Evolutionary conservation across 495 filamentous ascomycete genomes (phyloP), one percentile per base, ranked within the genome.

Genomic region (Xylaria telfairii): DNA sequence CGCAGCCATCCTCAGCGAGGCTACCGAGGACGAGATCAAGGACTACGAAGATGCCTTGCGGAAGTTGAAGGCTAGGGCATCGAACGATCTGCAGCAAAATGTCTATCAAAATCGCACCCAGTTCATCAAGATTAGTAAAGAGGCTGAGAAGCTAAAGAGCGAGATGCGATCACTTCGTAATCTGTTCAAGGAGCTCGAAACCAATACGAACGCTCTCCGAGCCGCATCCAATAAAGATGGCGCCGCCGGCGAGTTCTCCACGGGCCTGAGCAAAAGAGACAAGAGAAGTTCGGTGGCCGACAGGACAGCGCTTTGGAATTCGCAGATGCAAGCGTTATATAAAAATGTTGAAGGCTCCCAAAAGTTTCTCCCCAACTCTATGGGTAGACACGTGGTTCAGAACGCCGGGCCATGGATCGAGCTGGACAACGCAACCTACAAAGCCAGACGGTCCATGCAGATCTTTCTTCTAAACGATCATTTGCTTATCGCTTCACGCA

Each of bases 101-200:
- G 93, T 99, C 41, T 97, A 95, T 80, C 94, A 98, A 77, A 99
- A 99, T 80, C 90, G 96, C 56, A 97, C 94, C 0, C 95, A 98
- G 75, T 99, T 99, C 81, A 97, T 99, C 84, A 95, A 96, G 75
- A 98, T 99, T 80, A 97, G 93, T 79, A 96, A 97, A 82, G 96
- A 99, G 81, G 97, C 97, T 3, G 96, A 99, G 76, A 97, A 97
- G 80, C 88, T 99, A 64, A 98, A 97, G 77, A 88, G 90, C 56
- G 96, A 99, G 80, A 98, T 99, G 95, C 89, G 94, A 28, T 91
- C 92, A 2, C 89, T 99, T 4, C 87, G 92, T 24, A 90, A 90
- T 54, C 85, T 98, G 53, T 97, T 98, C 89, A 90, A 92, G 30
- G 96, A 99, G 71, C 86, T 99, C 12, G 92, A 90, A 64, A 79